These are phyloP conservation scores for Crithidia brevicula DNA, from an alignment of 208 protist species.

Conservation along the genomic window DNA sequence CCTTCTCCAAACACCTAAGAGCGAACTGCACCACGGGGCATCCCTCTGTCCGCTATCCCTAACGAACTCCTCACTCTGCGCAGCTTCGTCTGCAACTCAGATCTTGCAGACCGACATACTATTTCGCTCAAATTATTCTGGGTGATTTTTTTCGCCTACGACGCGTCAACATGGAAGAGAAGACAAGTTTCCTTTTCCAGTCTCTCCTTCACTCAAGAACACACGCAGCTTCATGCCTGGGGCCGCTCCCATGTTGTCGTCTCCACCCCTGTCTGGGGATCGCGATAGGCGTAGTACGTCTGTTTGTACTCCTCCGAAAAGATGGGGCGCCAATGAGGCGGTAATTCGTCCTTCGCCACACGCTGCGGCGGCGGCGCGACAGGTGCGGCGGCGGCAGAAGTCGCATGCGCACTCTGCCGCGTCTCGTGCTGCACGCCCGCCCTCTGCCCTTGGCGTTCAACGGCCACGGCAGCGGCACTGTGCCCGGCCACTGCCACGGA, in stretches of 20 bases:
- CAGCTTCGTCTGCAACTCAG: no score
- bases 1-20: no score
- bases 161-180: no score
- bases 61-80: no score
- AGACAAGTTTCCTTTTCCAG: no score
- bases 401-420: neutral
- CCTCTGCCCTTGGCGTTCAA: no score
- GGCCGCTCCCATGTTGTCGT: constrained; percentile 69
- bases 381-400: neutral
- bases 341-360: constrained; percentile 37
- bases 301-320: constrained; percentile 75
- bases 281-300: constrained; percentile 72
- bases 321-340: constrained; percentile 64
- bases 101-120: no score
- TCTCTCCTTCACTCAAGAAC: no score
- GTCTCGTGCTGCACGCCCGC: neutral
- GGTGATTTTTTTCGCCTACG: no score
- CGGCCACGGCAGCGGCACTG: neutral
- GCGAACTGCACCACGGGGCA: no score
- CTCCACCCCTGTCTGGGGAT: constrained; percentile 58
- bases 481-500: neutral
- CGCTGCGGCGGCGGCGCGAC: neutral
- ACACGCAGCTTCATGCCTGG: neutral
- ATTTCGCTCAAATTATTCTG: no score
- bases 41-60: no score